These are phyloP conservation scores for Pinus albicaulis DNA, from an alignment of 75 land plant species.

Conservation along the genomic window DNA sequence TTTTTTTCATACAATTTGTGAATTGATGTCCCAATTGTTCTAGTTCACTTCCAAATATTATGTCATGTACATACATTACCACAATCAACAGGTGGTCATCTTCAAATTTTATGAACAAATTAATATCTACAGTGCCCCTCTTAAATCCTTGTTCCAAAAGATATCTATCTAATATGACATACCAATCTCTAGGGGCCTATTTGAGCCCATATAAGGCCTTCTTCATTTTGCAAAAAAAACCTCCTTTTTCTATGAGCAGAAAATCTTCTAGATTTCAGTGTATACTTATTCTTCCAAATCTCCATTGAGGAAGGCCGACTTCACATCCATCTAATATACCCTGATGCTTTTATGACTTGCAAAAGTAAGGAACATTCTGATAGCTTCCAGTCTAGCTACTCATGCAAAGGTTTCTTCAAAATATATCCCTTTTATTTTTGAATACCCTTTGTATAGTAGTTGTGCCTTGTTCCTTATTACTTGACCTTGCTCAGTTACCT, in stretches of 20 bases:
- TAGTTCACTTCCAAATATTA: not conserved
- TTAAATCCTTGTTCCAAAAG: not conserved
- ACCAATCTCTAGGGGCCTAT: not conserved
- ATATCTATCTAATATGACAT: too few species aligned
- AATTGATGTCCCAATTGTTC: not conserved
- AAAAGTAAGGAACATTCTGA: too few species aligned
- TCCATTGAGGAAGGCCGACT: too few species aligned
- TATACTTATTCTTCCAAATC: too few species aligned
- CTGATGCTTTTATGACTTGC: too few species aligned
- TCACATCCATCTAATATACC: too few species aligned
- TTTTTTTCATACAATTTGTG: not conserved
- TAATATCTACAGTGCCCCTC: not conserved
- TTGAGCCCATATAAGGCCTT: not conserved
- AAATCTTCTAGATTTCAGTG: too few species aligned
- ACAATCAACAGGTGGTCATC: not conserved
- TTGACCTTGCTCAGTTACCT: not conserved
- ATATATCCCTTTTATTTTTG: not conserved
- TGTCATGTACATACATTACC: not conserved
- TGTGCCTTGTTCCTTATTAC: not conserved
- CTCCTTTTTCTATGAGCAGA: too few species aligned
- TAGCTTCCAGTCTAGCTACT: not conserved
- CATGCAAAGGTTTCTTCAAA: not conserved
- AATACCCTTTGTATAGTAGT: not conserved
- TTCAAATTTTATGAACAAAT: not conserved
- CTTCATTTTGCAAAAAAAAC: too few species aligned